Base-by-base conservation (phyloP, 139 green algal genomes). In the Chlorella ohadii region DNA sequence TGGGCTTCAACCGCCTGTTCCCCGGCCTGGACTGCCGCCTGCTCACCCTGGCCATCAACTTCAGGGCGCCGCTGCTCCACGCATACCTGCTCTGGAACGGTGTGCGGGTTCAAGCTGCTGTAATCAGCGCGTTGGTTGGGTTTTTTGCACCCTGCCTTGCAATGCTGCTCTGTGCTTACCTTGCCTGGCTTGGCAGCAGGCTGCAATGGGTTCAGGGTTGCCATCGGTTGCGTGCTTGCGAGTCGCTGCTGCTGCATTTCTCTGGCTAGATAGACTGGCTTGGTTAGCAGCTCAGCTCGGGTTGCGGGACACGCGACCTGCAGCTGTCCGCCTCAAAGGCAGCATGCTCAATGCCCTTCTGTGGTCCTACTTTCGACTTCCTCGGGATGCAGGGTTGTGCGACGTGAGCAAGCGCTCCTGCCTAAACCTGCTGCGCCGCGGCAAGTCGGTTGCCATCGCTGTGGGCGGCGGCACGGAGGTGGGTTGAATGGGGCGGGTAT, bases 1-100 rank as follows among this genome's bases (percentile, higher is more conserved):
- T 87, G 34, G 76, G 76, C 57, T 90, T 90, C 22, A n/a, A 51
- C 31, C 59, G 25, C n/a, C 74, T 90, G 57, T 90, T 90, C 57
- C 86, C 86, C 22, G 82, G 86, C 59, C 64, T 90, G 33, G 76
- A 85, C 59, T 64, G 44, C 77, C 82, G 76, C 33, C n/a, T 85
- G 41, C 59, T 82, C 34, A 82, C 76, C 2, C 76, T 82, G 76
- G 66, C 38, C 41, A 78, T 90, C 55, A 90, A 90, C 75, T 90
- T 90, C 82, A 38, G 44, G 1, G 12, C 41, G 1, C 82, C 82
- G 6, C 39, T 87, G 23, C 59, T 85, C 9, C 41, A 82, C 2
- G 82, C 87, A 15, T 90, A 90, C 38, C 70, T 90, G 31, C 76
- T 90, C 33, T 33, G 55, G 11, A 56, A 83, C 38, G 81, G 76